These are phyloP conservation scores for Pilatotrama ljubarskyi DNA, from an alignment of 768 basidiomycete genomes.

Conservation along the genomic window DNA sequence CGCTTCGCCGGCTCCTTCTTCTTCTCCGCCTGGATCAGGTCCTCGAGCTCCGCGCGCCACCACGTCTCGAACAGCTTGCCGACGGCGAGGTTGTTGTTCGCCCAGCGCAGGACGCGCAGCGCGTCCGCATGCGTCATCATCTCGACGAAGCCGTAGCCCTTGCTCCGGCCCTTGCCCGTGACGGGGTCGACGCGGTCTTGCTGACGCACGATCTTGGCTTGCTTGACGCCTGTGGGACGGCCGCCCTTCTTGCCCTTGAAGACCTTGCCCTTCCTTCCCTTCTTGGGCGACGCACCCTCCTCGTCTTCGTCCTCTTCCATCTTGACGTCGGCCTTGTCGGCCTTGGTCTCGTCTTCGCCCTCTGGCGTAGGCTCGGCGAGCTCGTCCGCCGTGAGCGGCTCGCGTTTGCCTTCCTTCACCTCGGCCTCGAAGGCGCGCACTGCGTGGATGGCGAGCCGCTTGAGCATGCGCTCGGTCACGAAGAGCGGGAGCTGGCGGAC, in stretches of 20 bases:
- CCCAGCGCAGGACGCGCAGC: slow-evolving; percentile 87
- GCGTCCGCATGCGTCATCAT: slow-evolving; percentile 87
- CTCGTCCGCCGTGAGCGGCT: slow-evolving; percentile 73
- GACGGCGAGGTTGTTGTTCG: slow-evolving; percentile 82
- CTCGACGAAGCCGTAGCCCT: slow-evolving; percentile 96
- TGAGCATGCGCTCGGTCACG: slow-evolving; percentile 86
- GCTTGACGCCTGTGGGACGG: slow-evolving; percentile 61
- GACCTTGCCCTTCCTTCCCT: background rate
- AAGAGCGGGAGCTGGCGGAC: slow-evolving; percentile 91
- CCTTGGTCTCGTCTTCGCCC: slow-evolving; percentile 30
- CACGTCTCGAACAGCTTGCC: slow-evolving; percentile 68
- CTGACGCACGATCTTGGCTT: slow-evolving; percentile 91
- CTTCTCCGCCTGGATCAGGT: slow-evolving; percentile 57
- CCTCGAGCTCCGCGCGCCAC: slow-evolving; percentile 80
- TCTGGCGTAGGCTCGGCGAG: slow-evolving; percentile 44
- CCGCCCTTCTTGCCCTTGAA: slow-evolving; percentile 26
- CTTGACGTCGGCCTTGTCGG: slow-evolving; percentile 29
- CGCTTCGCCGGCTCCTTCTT: slow-evolving; percentile 45
- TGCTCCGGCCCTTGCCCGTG: slow-evolving; percentile 84
- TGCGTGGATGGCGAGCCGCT: slow-evolving; percentile 83
- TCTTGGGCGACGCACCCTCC: slow-evolving; percentile 26
- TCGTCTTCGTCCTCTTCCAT: slow-evolving; percentile 27
- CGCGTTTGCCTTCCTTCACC: slow-evolving; percentile 59
- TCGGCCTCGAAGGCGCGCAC: slow-evolving; percentile 78
- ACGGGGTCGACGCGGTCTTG: slow-evolving; percentile 85